Base-by-base conservation (phyloP, 1,284 basidiomycete species). In the Sanghuangporus sanghuang region DNA sequence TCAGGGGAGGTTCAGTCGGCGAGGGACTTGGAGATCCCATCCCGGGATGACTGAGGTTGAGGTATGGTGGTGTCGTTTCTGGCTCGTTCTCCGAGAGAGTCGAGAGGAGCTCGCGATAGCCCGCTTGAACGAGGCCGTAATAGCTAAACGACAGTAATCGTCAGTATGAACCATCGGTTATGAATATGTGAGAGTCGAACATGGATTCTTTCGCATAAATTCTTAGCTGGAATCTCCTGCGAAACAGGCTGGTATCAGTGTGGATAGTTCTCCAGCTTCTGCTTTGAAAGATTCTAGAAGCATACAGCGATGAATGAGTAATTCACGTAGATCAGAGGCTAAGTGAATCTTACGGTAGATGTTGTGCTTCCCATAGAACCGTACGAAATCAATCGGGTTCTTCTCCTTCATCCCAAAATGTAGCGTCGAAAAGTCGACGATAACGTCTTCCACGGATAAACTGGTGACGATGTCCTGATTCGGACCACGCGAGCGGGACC, bases 401-500 rank as follows among this genome's bases (percentile, higher is more conserved):
- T 78, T 73, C 60, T 85, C 82, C 65, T 81, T 78, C 85, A 87
- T 90, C 0, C 91, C 90, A 68, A 90, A 86, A 69, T 92, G 90
- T 77, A 92, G 79, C 14, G 73, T 69, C 1, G 82, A 75, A 6
- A 85, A 74, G 59, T 86, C 81, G 36, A 92, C 87, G 42, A 88
- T 82, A 38, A 93, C 77, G 62, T 90, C 81, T 1, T 79, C 72
- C 1, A 74, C 70, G 2, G 68, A 72, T 16, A 89, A 73, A 16
- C 71, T 73, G 5, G 70, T 70, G 23, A 77, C 71, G 12, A 77
- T 70, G 0, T 74, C 71, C 16, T 67, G 63, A 9, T 23, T 62
- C 69, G 68, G 38, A 67, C 68, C 44, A 12, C 8, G 16, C 14
- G 21, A 38, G 68, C 67, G 48, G 72, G 68, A 21, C 72, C 64